Evolutionary conservation across 371 early-diverging fungal genomes (phyloP).

Genomic region (Lichtheimia hyalospora): DNA sequence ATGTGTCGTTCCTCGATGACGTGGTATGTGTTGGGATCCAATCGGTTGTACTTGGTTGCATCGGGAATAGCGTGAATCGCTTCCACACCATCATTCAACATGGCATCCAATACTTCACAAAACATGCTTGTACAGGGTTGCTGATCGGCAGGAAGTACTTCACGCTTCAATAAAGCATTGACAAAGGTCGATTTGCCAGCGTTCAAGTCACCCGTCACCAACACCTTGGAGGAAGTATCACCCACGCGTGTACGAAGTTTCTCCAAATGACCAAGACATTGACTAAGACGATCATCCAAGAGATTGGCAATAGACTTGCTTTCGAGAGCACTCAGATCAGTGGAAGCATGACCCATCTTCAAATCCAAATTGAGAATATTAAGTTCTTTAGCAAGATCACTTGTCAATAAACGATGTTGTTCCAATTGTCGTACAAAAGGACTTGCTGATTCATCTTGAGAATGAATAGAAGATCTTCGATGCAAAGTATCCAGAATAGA

Average conservation of each 20-base stretch:
- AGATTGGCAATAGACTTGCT: conserved; percentile 70
- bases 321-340: conserved; percentile 58
- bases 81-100: conserved; percentile 80
- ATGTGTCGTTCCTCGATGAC: conserved; percentile 64
- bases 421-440: conserved; percentile 22
- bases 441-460: conserved; percentile 3
- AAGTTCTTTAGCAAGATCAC: conserved; percentile 41
- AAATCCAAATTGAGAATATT: conserved; percentile 70
- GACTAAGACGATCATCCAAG: conserved; percentile 63
- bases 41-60: conserved; percentile 64
- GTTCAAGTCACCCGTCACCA: conserved; percentile 97
- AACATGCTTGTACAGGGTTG: conserved; percentile 96
- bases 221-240: conserved; percentile 89
- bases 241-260: conserved; percentile 79
- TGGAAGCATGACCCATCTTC: conserved; percentile 54
- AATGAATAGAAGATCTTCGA: conserved; percentile 24
- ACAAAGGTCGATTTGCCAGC: conserved; percentile 97
- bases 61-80: conserved; percentile 87
- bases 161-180: conserved; percentile 88
- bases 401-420: conserved; percentile 22
- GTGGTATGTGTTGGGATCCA: conserved; percentile 72
- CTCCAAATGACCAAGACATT: conserved; percentile 75
- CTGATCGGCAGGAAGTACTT: conserved; percentile 92
- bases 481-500: conserved; percentile 26
- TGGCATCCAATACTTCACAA: conserved; percentile 90